phyloP scores from a whole-genome alignment of 2,329 filamentous ascomycete genomes.

The Erysiphe pulchra region DNA sequence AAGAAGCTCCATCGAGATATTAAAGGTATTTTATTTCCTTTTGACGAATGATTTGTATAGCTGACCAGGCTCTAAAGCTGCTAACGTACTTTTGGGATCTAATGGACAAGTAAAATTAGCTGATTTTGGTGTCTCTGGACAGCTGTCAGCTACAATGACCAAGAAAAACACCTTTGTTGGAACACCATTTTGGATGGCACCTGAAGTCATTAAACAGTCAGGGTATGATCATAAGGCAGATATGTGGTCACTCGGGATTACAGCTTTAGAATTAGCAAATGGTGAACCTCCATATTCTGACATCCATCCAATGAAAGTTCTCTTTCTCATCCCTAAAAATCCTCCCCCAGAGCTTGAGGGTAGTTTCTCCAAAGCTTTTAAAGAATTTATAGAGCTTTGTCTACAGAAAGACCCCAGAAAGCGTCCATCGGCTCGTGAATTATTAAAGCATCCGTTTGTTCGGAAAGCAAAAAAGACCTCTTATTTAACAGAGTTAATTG shows the following conservation, averaged over 20 bases:
- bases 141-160: slow-evolving; percentile 92
- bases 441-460: slow-evolving; percentile 77
- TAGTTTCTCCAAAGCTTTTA: slow-evolving; percentile 59
- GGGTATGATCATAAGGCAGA: slow-evolving; percentile 96
- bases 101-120: slow-evolving; percentile 92
- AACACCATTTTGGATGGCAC: slow-evolving; percentile 98
- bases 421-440: slow-evolving; percentile 60
- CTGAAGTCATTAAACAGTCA: slow-evolving; percentile 94
- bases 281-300: slow-evolving; percentile 88
- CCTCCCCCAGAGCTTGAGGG: slow-evolving; percentile 59
- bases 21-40: slow-evolving; percentile 35
- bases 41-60: neutral
- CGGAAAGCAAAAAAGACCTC: slow-evolving; percentile 80
- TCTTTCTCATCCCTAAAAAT: slow-evolving; percentile 92
- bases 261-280: slow-evolving; percentile 70
- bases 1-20: slow-evolving; percentile 93
- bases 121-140: slow-evolving; percentile 90
- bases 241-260: slow-evolving; percentile 92
- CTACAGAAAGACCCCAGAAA: slow-evolving; percentile 74
- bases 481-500: slow-evolving; percentile 90
- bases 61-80: slow-evolving; percentile 28
- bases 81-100: slow-evolving; percentile 69
- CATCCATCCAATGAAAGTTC: slow-evolving; percentile 94
- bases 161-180: slow-evolving; percentile 99
- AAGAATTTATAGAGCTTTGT: slow-evolving; percentile 64